These are phyloP conservation scores for Sugiyamaella smithiae DNA, from an alignment of 805 yeast genomes.

Conservation along the genomic window DNA sequence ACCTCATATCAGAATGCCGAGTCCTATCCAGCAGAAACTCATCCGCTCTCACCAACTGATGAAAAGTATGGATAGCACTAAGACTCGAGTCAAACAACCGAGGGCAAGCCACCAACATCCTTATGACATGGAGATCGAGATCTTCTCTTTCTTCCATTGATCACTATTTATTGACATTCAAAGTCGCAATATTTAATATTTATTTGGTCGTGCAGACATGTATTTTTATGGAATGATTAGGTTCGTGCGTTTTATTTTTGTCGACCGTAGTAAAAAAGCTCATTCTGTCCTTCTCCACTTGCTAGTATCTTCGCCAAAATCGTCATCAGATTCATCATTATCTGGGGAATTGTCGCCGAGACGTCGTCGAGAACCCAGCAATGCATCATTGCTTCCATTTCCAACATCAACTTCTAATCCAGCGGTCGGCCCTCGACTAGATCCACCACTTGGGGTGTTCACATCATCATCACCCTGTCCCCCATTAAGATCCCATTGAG, in stretches of 20 bases:
- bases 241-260: background rate
- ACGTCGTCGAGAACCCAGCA: slow-evolving; percentile 23
- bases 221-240: too few species aligned
- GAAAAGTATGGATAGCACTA: slow-evolving; percentile 4
- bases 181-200: slow-evolving; percentile 1
- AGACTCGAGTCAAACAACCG: background rate
- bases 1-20: background rate
- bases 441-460: slow-evolving; percentile 14
- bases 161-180: slow-evolving; percentile 1
- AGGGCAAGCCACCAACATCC: slow-evolving; percentile 8
- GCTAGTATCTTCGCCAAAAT: slow-evolving; percentile 6
- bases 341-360: slow-evolving; percentile 15
- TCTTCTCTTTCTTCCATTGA: slow-evolving; percentile 9
- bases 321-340: slow-evolving; percentile 14
- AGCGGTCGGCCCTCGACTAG: slow-evolving; percentile 18
- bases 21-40: slow-evolving; percentile 3
- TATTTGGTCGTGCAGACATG: too few species aligned
- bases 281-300: slow-evolving; percentile 26
- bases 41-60: background rate
- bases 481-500: slow-evolving; percentile 12
- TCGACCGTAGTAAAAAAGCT: background rate
- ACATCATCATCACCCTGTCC: slow-evolving; percentile 20
- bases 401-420: slow-evolving; percentile 24
- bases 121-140: slow-evolving; percentile 16
- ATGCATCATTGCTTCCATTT: slow-evolving; percentile 2